Conservation (phyloP, 2,329 filamentous ascomycete genomes). For the Aspergillus flavus region DNA sequence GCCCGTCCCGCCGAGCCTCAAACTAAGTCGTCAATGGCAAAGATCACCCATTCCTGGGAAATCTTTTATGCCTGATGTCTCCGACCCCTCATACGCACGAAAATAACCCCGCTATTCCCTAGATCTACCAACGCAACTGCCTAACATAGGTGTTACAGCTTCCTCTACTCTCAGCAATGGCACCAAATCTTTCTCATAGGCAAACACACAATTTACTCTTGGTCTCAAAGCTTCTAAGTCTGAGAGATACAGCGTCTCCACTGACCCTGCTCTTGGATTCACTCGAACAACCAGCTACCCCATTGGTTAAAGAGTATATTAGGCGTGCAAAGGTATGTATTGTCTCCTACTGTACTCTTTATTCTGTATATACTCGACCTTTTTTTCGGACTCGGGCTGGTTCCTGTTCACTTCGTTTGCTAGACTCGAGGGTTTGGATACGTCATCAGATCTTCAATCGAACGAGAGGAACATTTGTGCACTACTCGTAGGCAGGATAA, state of each 20-base stretch:
- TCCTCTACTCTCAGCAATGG: conserved; percentile 27
- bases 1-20: conserved; percentile 39
- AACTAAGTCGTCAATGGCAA: conserved; percentile 23
- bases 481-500: background rate
- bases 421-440: background rate
- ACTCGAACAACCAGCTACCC: conserved; percentile 75
- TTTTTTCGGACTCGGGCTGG: background rate
- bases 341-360: background rate
- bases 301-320: conserved; percentile 73
- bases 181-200: conserved; percentile 58
- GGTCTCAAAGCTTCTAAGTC: conserved; percentile 77
- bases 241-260: conserved; percentile 78
- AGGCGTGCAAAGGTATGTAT: conserved; percentile 68
- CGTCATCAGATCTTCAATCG: background rate
- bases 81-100: conserved; percentile 18
- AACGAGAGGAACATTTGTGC: background rate
- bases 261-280: conserved; percentile 85
- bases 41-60: conserved; percentile 22
- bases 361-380: background rate
- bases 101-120: conserved; percentile 19
- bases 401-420: background rate
- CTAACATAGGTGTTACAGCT: background rate
- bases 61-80: conserved; percentile 26
- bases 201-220: conserved; percentile 83
- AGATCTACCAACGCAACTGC: background rate